These are phyloP conservation scores for Aspergillus ostianus DNA, from an alignment of 495 filamentous ascomycete genomes.

Conservation along the genomic window DNA sequence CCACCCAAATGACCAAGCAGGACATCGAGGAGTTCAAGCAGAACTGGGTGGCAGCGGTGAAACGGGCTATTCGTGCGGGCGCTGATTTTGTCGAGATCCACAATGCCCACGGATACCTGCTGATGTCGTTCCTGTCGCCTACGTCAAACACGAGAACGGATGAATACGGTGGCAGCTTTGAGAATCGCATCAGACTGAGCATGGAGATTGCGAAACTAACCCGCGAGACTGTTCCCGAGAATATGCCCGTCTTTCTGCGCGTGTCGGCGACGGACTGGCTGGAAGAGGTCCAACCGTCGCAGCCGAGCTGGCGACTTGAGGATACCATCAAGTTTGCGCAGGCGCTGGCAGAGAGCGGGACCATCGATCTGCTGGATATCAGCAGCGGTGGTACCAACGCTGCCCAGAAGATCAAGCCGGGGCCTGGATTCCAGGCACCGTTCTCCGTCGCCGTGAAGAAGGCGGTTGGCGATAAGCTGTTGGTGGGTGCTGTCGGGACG, in stretches of 20 bases:
- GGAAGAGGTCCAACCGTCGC: slow-evolving; percentile 44
- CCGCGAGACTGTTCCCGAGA: slow-evolving; percentile 50
- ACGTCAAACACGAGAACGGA: slow-evolving; percentile 61
- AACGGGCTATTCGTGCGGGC: slow-evolving; percentile 57
- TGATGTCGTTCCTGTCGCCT: slow-evolving; percentile 64
- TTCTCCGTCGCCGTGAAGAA: slow-evolving; percentile 62
- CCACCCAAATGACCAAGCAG: slow-evolving; percentile 52
- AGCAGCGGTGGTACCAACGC: slow-evolving; percentile 60
- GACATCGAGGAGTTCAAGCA: slow-evolving; percentile 60
- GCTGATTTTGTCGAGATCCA: slow-evolving; percentile 62
- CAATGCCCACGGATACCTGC: slow-evolving; percentile 64
- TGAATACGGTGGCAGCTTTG: slow-evolving; percentile 63
- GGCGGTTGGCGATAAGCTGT: slow-evolving; percentile 54
- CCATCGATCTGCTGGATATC: slow-evolving; percentile 66
- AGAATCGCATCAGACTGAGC: slow-evolving; percentile 59
- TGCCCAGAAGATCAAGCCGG: slow-evolving; percentile 54
- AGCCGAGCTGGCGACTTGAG: slow-evolving; percentile 56
- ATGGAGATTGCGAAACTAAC: slow-evolving; percentile 60
- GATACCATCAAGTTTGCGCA: slow-evolving; percentile 56
- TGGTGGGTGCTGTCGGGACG: slow-evolving; percentile 49
- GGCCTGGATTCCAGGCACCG: slow-evolving; percentile 65
- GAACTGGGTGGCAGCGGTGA: slow-evolving; percentile 52
- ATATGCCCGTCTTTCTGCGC: slow-evolving; percentile 67
- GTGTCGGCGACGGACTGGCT: slow-evolving; percentile 63
- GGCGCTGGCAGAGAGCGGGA: slow-evolving; percentile 52